Evolutionary conservation across 169 alveolate species (phyloP).

Genomic region (Plasmodium yoelii): DNA sequence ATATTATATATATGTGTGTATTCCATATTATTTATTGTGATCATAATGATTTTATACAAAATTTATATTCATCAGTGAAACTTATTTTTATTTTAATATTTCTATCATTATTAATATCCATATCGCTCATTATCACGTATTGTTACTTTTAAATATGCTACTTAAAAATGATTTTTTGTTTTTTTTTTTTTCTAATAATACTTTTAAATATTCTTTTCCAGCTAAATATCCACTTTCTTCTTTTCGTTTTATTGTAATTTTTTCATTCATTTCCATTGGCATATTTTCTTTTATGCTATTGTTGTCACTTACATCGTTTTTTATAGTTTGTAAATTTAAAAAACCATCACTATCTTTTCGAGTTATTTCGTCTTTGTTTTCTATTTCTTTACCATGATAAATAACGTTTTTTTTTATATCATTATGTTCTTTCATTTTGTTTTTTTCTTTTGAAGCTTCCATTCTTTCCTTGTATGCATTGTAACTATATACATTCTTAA

Average conservation of each 20-base stretch:
- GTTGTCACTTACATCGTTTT: conserved; percentile 34
- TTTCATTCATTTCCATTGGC: background rate
- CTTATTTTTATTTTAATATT: no score
- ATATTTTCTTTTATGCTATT: conserved; percentile 13
- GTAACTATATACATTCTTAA: conserved; percentile 69
- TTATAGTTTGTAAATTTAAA: conserved; percentile 24
- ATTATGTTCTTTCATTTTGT: background rate
- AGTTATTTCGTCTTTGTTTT: conserved; percentile 1
- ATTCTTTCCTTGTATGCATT: conserved; percentile 45
- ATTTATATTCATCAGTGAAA: no score
- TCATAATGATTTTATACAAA: no score
- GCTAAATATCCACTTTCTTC: conserved; percentile 45
- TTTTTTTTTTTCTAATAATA: conserved; percentile 26
- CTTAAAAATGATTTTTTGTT: conserved; percentile 18
- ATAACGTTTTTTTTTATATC: background rate
- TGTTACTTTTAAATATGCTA: conserved; percentile 27
- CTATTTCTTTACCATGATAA: conserved; percentile 4
- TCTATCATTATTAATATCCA: no score
- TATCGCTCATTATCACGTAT: background rate
- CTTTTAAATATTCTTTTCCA: conserved; percentile 54
- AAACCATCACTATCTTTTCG: background rate
- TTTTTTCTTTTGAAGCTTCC: conserved; percentile 29
- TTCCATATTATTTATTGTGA: no score
- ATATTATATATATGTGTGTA: no score
- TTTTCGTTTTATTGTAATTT: conserved; percentile 37